Conservation (phyloP, 2,329 filamentous ascomycete species). For the Talaromyces funiculosus region DNA sequence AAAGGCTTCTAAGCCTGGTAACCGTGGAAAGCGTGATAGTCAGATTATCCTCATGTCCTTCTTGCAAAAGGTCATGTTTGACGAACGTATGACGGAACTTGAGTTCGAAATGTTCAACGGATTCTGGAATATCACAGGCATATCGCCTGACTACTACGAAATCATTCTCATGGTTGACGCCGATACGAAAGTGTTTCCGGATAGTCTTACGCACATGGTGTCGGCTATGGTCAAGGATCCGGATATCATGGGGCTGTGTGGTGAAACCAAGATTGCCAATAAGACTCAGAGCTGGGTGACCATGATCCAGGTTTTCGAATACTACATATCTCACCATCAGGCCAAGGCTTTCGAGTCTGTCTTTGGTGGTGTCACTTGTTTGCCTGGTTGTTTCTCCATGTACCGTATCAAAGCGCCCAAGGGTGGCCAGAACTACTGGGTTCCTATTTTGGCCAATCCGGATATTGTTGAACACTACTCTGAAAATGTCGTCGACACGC, state of each 20-base stretch:
- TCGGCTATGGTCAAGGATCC: constrained; percentile 99
- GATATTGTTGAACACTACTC: constrained; percentile 99
- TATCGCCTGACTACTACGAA: constrained; percentile 97
- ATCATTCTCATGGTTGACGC: constrained; percentile 98
- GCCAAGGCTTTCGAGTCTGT: constrained; percentile 97
- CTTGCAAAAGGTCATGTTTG: constrained; percentile 99
- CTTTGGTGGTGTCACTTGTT: constrained; percentile 97
- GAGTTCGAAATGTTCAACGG: constrained; percentile 99
- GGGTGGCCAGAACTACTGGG: constrained; percentile 98
- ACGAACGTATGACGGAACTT: constrained; percentile 98
- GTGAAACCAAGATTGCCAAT: constrained; percentile 99
- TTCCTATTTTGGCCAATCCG: constrained; percentile 94
- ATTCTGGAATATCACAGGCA: constrained; percentile 96
- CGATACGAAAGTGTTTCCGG: constrained; percentile 98
- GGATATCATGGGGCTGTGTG: constrained; percentile 97
- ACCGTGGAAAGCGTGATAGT: constrained; percentile 96
- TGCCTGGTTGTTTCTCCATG: constrained; percentile 99
- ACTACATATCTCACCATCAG: constrained; percentile 94
- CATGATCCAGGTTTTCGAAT: constrained; percentile 97
- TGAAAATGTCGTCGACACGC: constrained; percentile 95
- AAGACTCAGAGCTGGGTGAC: constrained; percentile 92
- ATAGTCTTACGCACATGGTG: constrained; percentile 97
- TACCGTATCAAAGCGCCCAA: constrained; percentile 99
- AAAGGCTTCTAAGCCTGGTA: constrained; percentile 78
- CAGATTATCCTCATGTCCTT: constrained; percentile 99